These are phyloP conservation scores for Dactylellina parvicollis DNA, from an alignment of 2,329 filamentous ascomycete species.

Conservation along the genomic window DNA sequence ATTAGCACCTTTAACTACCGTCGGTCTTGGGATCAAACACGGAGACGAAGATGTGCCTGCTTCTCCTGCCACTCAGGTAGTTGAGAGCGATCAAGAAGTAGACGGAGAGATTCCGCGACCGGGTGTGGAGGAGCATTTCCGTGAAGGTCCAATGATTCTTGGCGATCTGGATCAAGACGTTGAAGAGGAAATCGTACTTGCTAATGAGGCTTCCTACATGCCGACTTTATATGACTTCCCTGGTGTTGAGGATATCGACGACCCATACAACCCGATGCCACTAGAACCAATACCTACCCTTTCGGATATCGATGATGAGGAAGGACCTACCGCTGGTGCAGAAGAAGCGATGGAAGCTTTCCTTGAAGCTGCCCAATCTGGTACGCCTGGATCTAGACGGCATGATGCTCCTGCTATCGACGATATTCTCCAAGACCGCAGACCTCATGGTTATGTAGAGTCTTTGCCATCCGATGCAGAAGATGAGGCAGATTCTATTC, in stretches of 20 bases:
- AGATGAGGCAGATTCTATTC: conserved; percentile 19
- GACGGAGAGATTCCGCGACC: not conserved
- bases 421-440: conserved; percentile 11
- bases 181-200: conserved; percentile 42
- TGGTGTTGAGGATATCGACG: conserved; percentile 14
- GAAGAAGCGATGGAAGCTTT: conserved; percentile 10
- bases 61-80: conserved; percentile 9
- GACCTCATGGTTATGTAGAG: conserved; percentile 17
- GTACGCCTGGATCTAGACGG: not conserved
- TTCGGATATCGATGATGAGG: conserved; percentile 7
- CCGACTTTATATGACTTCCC: not conserved
- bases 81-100: conserved; percentile 27
- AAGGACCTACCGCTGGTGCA: not conserved
- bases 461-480: conserved; percentile 41
- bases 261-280: conserved; percentile 7
- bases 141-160: not conserved
- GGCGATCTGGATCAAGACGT: conserved; percentile 39
- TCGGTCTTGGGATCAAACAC: conserved; percentile 29
- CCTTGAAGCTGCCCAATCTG: not conserved
- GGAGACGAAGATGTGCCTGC: conserved; percentile 7
- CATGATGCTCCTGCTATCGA: conserved; percentile 6
- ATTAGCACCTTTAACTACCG: not conserved
- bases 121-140: not conserved
- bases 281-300: conserved; percentile 9
- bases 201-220: conserved; percentile 25